These are phyloP conservation scores for Debaryomyces robertsiae DNA, from an alignment of 1,139 yeast species.

Conservation along the genomic window DNA sequence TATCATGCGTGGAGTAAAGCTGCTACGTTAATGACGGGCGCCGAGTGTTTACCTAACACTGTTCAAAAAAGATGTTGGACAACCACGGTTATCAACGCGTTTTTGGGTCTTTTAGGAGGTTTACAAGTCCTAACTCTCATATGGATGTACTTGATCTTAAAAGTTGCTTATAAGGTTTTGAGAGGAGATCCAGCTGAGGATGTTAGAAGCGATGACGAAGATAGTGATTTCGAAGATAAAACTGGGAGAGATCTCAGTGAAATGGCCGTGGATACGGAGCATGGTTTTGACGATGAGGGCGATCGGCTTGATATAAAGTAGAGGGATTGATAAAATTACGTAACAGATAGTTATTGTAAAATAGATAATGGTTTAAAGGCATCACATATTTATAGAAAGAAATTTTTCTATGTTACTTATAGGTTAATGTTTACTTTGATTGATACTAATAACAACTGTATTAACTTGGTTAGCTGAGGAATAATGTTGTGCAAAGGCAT, in stretches of 20 bases:
- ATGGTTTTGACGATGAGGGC: background rate
- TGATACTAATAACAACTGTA: background rate
- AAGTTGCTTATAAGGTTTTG: constrained; percentile 69
- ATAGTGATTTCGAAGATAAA: constrained; percentile 32
- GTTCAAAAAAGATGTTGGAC: constrained; percentile 57
- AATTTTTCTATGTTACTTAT: background rate
- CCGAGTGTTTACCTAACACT: constrained; percentile 36
- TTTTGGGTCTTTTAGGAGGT: constrained; percentile 60
- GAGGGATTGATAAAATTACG: background rate
- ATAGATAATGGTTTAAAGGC: background rate
- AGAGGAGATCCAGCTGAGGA: constrained; percentile 79
- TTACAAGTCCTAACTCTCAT: constrained; percentile 66
- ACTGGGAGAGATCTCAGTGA: constrained; percentile 7
- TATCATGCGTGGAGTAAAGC: constrained; percentile 50
- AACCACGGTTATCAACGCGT: constrained; percentile 49
- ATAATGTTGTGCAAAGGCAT: constrained; percentile 42
- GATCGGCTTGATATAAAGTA: background rate
- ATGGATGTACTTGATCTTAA: constrained; percentile 76
- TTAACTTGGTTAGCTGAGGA: constrained; percentile 16
- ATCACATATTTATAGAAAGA: background rate
- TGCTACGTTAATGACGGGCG: constrained; percentile 38
- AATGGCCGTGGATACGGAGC: background rate
- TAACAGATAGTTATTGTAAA: background rate
- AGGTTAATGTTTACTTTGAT: background rate
- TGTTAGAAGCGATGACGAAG: constrained; percentile 71